Base-by-base conservation (phyloP, 1,139 yeast species). In the Geotrichum histeridarum region DNA sequence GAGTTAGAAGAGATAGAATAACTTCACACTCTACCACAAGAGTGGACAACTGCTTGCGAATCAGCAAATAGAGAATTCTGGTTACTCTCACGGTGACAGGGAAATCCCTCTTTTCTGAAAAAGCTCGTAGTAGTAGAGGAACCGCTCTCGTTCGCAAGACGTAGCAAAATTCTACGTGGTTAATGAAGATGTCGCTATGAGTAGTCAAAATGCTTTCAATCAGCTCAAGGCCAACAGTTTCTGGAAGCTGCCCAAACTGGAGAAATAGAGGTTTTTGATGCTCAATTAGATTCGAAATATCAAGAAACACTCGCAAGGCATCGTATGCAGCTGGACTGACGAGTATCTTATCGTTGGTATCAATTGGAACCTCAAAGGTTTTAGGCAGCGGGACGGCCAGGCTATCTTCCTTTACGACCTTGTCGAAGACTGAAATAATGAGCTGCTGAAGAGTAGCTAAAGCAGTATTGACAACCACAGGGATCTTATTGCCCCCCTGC, bases 361-460 rank as follows among this genome's bases (percentile, higher is more conserved):
- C 85, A 1, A 79, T 64, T 8, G 65, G 59, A 5, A 61, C 64
- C 36, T 62, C 61, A 39, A 59, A 60, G 9, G 59, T 58, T 38
- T 54, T 56, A 18, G 53, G 56, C 4, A 70, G 69, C 50, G 68
- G 68, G 5, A 62, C 66, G 1, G 59, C 54, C 11, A 53, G 60
- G 11, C 53, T 53, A 49, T 76, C 78, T 51, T 74, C 77, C 2
- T 70, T 72, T 14, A 66, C 68, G 2, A 81, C 78, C 55, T 83
- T 79, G 57, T 90, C 97, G 67, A 84, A 91, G 0, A 89, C 78
- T 39, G 85, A 80, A 42, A 85, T 81, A 51, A 90, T 79, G 47
- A 93, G 71, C 67, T 93, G 98, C 61, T 90, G 95, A 48, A 90
- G 77, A 1, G 98, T 89, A 1, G 98, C 99, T 48, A 89, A 82